Evolutionary conservation across 768 basidiomycete species (phyloP).

Genomic region (Mycena indigotica): DNA sequence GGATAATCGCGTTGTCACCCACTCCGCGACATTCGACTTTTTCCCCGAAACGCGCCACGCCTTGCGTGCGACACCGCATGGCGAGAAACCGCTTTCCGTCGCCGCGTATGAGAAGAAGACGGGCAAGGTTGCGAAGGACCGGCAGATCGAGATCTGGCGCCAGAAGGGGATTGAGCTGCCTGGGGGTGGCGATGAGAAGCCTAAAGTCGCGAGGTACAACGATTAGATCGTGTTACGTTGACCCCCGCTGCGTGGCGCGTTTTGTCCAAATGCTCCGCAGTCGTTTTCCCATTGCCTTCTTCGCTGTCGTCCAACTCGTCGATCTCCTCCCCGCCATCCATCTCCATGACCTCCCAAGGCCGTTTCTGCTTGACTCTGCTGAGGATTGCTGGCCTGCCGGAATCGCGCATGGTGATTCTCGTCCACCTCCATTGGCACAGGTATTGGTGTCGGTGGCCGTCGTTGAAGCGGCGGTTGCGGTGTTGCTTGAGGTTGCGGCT

Average conservation of each 20-base stretch:
- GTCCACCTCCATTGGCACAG: too few species aligned
- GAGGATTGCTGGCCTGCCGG: too few species aligned
- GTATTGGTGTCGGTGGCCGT: too few species aligned
- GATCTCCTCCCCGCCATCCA: slow-evolving; percentile 42
- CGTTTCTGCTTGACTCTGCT: slow-evolving; percentile 55
- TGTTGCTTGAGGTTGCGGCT: too few species aligned
- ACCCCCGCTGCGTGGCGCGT: too few species aligned
- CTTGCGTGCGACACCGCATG: slow-evolving; percentile 79
- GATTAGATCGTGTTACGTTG: too few species aligned
- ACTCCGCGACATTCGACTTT: slow-evolving; percentile 83
- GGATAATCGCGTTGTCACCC: slow-evolving; percentile 53
- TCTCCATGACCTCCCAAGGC: slow-evolving; percentile 76
- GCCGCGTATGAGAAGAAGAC: slow-evolving; percentile 64
- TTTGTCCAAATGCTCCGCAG: slow-evolving; percentile 78
- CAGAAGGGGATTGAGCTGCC: slow-evolving; percentile 57
- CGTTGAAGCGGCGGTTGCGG: too few species aligned
- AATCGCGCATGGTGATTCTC: too few species aligned
- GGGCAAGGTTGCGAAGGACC: slow-evolving; percentile 72
- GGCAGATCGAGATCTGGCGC: slow-evolving; percentile 72
- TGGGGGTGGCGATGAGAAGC: slow-evolving; percentile 29
- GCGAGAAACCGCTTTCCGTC: slow-evolving; percentile 76
- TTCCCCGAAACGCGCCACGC: slow-evolving; percentile 79
- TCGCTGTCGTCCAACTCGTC: slow-evolving; percentile 55
- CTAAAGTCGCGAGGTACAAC: slow-evolving; percentile 61
- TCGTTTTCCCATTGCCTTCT: slow-evolving; percentile 89